phyloP scores from a whole-genome alignment of 2,329 filamentous ascomycete species.

The Blastomyces gilchristii region DNA sequence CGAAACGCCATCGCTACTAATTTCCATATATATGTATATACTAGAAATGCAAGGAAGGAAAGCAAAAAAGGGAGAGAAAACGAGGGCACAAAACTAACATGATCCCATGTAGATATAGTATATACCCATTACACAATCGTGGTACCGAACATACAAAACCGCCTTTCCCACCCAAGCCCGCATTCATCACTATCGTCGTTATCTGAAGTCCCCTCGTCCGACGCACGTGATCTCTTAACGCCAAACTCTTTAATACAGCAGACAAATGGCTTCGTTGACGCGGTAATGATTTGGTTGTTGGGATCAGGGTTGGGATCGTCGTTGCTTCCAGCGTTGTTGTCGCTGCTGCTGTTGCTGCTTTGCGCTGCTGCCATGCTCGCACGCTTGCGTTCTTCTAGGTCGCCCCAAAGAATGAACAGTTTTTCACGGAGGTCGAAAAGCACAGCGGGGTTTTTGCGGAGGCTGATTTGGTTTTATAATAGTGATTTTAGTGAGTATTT shows the following conservation, averaged over 20 bases:
- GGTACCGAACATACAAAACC: constrained; percentile 57
- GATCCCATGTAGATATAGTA: neutral
- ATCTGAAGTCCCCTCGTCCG: constrained; percentile 26
- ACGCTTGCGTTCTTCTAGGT: constrained; percentile 62
- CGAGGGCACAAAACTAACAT: neutral
- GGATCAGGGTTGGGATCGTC: constrained; percentile 10
- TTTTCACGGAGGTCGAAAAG: constrained; percentile 54
- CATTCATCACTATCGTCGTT: constrained; percentile 10
- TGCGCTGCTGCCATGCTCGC: constrained; percentile 19
- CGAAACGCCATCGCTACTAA: neutral
- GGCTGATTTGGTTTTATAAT: constrained; percentile 31
- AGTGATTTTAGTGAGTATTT: neutral
- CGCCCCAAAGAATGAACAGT: constrained; percentile 73
- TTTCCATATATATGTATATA: neutral
- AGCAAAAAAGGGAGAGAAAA: neutral
- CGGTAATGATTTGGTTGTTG: constrained; percentile 23
- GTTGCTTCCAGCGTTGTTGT: neutral
- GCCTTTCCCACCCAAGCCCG: constrained; percentile 48
- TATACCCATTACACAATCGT: constrained; percentile 36
- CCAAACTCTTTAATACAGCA: constrained; percentile 67
- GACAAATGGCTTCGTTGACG: constrained; percentile 49
- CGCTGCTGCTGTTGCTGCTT: neutral
- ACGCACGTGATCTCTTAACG: constrained; percentile 30
- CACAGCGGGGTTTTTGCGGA: constrained; percentile 43
- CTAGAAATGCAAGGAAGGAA: neutral